Base-by-base conservation (phyloP, 2,329 filamentous ascomycete genomes). In the Colletotrichum eleusines region DNA sequence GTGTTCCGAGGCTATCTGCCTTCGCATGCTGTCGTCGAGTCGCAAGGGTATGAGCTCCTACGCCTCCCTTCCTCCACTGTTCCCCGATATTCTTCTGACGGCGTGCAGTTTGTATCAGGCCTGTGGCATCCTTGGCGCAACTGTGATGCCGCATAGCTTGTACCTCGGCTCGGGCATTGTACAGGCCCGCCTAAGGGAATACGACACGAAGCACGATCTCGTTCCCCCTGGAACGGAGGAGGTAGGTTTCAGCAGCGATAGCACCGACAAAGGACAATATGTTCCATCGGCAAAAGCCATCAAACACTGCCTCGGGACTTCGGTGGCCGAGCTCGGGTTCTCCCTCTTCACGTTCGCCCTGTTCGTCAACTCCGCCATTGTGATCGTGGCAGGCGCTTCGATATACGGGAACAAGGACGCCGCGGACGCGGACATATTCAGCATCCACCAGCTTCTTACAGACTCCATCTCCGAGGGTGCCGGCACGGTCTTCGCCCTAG, bases 301-400 rank as follows among this genome's bases (percentile, higher is more conserved):
- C 73, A 87, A 87, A 20, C 87, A 90, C 75, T 94, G 91, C 72
- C 87, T 95, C 76, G 92, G 90, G 71, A 92, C 92, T 78, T 93
- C 91, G 4, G 90, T 93, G 67, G 82, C 87, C 26, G 93, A 96
- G 77, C 83, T 95, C 12, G 84, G 88, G 8, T 77, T 94, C 18
- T 92, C 91, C 0, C 89, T 96, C 44, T 94, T 94, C 78, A 94
- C 92, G 0, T 95, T 95, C 78, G 93, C 93, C 0, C 86, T 96
- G 4, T 96, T 96, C 76, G 92, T 95, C 76, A 96, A 96, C 82
- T 92, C 89, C 64, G 87, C 93, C 44, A 95, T 96, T 76, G 86
- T 96, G 18, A 94, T 96, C 75, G 91, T 94, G 16, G 91, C 94
- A 0, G 94, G 94, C 31, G 90, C 93, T 0, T 91, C 92, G 0